phyloP scores from a whole-genome alignment of 495 filamentous ascomycete genomes.

The Aspergillus heteromorphus region DNA sequence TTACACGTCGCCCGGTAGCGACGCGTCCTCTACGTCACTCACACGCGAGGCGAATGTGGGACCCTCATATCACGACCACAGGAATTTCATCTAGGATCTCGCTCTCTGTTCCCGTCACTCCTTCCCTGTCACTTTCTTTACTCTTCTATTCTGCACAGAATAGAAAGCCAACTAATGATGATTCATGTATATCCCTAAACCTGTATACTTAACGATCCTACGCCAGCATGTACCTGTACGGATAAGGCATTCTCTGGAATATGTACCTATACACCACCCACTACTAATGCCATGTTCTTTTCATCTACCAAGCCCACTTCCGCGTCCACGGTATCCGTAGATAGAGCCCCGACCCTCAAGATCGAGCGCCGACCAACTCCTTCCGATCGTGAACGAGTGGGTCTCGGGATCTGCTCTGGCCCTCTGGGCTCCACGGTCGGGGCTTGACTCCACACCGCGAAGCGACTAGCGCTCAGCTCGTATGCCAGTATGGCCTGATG shows the following conservation, averaged over 20 bases:
- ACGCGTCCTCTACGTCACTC: conserved; percentile 8
- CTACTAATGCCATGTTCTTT: too few species aligned
- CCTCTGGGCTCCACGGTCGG: background rate
- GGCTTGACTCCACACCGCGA: background rate
- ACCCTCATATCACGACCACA: background rate
- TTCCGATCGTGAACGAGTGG: background rate
- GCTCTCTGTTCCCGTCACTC: too few species aligned
- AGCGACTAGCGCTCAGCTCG: background rate
- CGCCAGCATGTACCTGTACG: too few species aligned
- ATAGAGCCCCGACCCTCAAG: too few species aligned
- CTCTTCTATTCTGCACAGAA: background rate
- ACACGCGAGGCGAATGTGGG: background rate
- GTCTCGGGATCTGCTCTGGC: background rate
- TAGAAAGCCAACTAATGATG: background rate
- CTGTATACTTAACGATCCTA: background rate
- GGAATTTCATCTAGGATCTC: background rate
- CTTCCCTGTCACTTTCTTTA: background rate
- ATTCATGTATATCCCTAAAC: background rate
- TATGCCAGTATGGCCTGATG: conserved; percentile 1
- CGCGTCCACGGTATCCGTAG: too few species aligned
- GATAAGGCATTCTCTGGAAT: too few species aligned
- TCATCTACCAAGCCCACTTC: too few species aligned
- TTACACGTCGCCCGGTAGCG: conserved; percentile 19
- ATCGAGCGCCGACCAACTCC: too few species aligned
- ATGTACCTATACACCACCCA: too few species aligned